These are phyloP conservation scores for Cenchrus purpureus DNA, from an alignment of 176 grass and related monocot genomes.

Conservation along the genomic window DNA sequence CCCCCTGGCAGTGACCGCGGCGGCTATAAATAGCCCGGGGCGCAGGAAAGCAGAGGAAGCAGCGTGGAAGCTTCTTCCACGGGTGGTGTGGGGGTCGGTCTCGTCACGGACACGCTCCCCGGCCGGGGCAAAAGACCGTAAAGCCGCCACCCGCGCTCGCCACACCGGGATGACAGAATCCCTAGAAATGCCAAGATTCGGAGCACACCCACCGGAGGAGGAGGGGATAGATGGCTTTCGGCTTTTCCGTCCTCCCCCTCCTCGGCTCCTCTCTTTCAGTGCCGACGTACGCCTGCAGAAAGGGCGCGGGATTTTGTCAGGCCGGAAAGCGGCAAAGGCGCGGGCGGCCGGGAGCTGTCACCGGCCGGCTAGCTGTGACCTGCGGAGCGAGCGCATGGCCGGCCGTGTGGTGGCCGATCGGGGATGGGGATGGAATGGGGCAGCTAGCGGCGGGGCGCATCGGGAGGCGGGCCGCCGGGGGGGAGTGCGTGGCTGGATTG, in stretches of 20 bases:
- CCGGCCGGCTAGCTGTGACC: neutral
- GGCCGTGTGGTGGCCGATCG: slow-evolving; percentile 16
- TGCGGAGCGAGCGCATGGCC: too few relatives aligned
- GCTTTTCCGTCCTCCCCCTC: slow-evolving; percentile 28
- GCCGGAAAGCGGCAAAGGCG: slow-evolving; percentile 53
- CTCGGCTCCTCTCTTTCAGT: slow-evolving; percentile 54
- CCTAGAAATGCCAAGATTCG: slow-evolving; percentile 88
- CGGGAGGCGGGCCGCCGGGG: slow-evolving; percentile 42
- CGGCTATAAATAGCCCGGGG: slow-evolving; percentile 50
- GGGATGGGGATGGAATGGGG: slow-evolving; percentile 20
- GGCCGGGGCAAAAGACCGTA: slow-evolving; percentile 47
- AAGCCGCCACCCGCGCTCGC: neutral
- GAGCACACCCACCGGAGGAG: neutral
- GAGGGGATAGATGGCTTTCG: slow-evolving; percentile 5
- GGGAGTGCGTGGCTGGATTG: slow-evolving; percentile 41
- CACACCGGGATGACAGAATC: slow-evolving; percentile 48
- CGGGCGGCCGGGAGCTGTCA: neutral
- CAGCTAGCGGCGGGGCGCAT: slow-evolving; percentile 26
- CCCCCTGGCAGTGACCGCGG: slow-evolving; percentile 27
- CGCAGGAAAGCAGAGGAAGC: slow-evolving; percentile 60
- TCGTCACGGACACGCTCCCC: slow-evolving; percentile 69
- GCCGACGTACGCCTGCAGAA: slow-evolving; percentile 46
- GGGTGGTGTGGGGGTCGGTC: slow-evolving; percentile 29
- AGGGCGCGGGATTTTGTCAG: slow-evolving; percentile 68
- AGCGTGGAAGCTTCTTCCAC: slow-evolving; percentile 75